Evolutionary conservation across 2,329 filamentous ascomycete genomes (phyloP), one percentile per base, ranked within the genome.

Genomic region (Aspergillus novoparasiticus): DNA sequence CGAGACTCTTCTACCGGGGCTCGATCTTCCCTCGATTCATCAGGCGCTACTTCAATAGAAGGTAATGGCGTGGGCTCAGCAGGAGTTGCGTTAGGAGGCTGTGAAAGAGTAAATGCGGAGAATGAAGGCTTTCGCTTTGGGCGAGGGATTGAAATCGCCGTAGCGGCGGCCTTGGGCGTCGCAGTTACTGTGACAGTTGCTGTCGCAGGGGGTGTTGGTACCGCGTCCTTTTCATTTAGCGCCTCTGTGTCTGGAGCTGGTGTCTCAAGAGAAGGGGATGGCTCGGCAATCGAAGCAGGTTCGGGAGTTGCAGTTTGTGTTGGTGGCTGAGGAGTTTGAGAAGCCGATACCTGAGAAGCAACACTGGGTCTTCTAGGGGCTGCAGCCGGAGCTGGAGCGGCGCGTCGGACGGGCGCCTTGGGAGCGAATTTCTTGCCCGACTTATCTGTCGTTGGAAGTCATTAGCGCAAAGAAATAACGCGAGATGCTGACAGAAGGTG

Each of bases 381-480:
- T 54, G 69, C 66, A 62, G 78, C 73, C 62, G 74, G 71, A 63
- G 80, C 75, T 60, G 80, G 78, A 66, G 82, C 81, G 65, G 83
- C 80, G 63, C 84, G 82, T 72, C 88, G 86, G 67, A 83, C 81
- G 39, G 86, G 86, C 67, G 86, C 86, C 80, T 90, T 92, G 51
- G 90, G 90, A 75, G 90, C 90, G 80, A 93, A 92, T 78, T 91
- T 90, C 80, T 91, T 91, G 77, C 89, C 84, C 80, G 90, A 89
- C 82, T 90, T 89, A 69, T 79, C 83, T 79, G 62, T 10, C 65
- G 43, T 57, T 59, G 32, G 60, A 54, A 36, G 41, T 51, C 39
- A 54, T 69, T 54, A 68, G 66, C 30, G 43, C 30, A 57, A 51
- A 51, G 26, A 54, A 41, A 19, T 41, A n/a, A 39, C n/a, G 54